These are phyloP conservation scores for Hirschfeldia incana DNA, from an alignment of 345 rosid genomes.

Conservation along the genomic window DNA sequence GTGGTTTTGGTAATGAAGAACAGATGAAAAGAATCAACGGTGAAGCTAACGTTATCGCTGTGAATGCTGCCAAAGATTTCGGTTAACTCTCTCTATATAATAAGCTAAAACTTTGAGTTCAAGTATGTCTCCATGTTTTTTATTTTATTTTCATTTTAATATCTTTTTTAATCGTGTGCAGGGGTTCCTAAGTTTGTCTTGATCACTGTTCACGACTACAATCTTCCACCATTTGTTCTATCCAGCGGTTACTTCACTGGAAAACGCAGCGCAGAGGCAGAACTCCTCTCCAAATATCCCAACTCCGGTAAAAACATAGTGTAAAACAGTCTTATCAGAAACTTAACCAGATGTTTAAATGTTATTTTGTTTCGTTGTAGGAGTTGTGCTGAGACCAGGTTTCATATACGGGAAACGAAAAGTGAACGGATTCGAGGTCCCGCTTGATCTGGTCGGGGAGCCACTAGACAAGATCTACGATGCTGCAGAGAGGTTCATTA, in stretches of 20 bases:
- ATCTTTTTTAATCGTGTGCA: constrained; percentile 21
- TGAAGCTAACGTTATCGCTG: constrained; percentile 80
- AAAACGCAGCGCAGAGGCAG: constrained; percentile 86
- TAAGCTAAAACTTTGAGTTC: background rate
- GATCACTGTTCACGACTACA: constrained; percentile 89
- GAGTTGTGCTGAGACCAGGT: constrained; percentile 85
- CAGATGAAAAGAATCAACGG: constrained; percentile 91
- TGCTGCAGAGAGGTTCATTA: constrained; percentile 59
- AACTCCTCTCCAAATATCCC: constrained; percentile 84
- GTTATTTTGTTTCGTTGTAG: constrained; percentile 37
- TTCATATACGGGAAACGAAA: constrained; percentile 80
- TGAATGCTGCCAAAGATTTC: constrained; percentile 77
- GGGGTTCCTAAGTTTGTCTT: constrained; percentile 83
- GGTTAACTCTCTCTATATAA: constrained; percentile 43
- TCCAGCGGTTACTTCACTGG: constrained; percentile 80
- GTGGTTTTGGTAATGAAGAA: constrained; percentile 90
- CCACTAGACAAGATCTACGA: constrained; percentile 63
- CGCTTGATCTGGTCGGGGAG: constrained; percentile 76
- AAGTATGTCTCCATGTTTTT: background rate
- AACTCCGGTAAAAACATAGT: constrained; percentile 57
- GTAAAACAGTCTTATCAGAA: background rate
- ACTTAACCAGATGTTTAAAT: background rate
- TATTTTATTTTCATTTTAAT: background rate
- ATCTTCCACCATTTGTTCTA: constrained; percentile 82
- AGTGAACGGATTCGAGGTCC: constrained; percentile 74